Base-by-base conservation (phyloP, 768 basidiomycete species). In the Tylopilus intermedius region DNA sequence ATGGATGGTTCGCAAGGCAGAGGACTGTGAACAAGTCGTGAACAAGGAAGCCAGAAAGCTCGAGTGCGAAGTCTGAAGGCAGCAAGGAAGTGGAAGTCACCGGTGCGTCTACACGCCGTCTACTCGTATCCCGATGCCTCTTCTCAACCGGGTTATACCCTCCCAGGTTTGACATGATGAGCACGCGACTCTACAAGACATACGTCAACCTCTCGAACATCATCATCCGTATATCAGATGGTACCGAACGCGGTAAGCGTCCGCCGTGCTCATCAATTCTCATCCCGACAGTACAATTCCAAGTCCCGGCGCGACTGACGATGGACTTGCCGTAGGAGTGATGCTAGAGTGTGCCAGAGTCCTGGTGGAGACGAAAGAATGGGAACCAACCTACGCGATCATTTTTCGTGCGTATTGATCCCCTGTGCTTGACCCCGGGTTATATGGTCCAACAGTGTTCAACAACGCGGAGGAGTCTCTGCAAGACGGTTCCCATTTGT, bases 401-500 rank as follows among this genome's bases (percentile, higher is more conserved):
- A 77, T 98, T 22, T 93, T 98, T 66, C 69, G 93, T 93, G 60
- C 70, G 89, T 75, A 24, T 27, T 30, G 1, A 13, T 38, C 1
- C 33, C 8, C 11, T 38, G 38, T 18, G 22, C 54, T 13, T 26
- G 13, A 43, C 41, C 7, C 39, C 24, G 9, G 37, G 15, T 21
- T 8, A 8, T 32, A 47, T 53, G 8, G 15, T 15, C 45, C 38
- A 37, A 41, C 55, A 94, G 91, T 98, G 55, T 96, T 95, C 74
- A 97, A 97, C 59, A 80, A 95, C 55, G 95, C 88, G 10, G 94
- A 98, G 69, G 94, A 98, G 66, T 91, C 88, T 1, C 72, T 98
- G 29, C 95, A 97, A 68, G 95, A 97, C 63, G 94, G 88, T 0
- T 94, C 91, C 0, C 94, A 98, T 70, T 74, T 96, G 4, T 98